These are phyloP conservation scores for Ophiocordyceps sinensis DNA, from an alignment of 2,329 filamentous ascomycete genomes.

Conservation along the genomic window DNA sequence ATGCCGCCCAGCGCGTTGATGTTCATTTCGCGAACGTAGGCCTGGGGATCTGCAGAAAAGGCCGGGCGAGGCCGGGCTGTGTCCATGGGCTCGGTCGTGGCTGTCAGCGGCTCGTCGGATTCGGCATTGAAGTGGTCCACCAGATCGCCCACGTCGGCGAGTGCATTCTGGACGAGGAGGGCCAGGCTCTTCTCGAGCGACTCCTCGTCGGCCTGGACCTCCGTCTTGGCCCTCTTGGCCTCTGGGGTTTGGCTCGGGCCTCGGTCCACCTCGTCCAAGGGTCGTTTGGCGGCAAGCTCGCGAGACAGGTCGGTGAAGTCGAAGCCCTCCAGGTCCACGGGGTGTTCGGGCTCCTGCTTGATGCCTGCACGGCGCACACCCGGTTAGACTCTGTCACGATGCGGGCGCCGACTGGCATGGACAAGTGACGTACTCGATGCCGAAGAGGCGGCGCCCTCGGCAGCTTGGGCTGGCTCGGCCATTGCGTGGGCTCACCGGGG, in stretches of 20 bases:
- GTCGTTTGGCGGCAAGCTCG: constrained; percentile 22
- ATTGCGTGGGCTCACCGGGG: constrained; percentile 11
- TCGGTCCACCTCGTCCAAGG: constrained; percentile 16
- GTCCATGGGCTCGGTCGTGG: constrained; percentile 18
- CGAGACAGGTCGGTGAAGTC: constrained; percentile 18
- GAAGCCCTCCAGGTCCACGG: constrained; percentile 15
- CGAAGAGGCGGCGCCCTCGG: constrained; percentile 18
- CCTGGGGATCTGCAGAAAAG: constrained; percentile 21
- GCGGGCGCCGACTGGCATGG: background rate
- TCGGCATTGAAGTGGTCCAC: constrained; percentile 17
- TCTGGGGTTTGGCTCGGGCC: constrained; percentile 13
- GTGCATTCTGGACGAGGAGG: constrained; percentile 24
- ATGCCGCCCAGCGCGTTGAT: constrained; percentile 24
- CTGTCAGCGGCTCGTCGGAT: constrained; percentile 2
- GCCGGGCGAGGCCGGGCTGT: constrained; percentile 13
- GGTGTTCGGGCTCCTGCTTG: constrained; percentile 23
- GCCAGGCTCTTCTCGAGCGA: constrained; percentile 21
- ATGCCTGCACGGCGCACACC: constrained; percentile 13
- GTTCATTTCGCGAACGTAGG: constrained; percentile 22
- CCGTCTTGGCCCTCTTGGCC: constrained; percentile 20
- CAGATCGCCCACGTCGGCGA: constrained; percentile 23
- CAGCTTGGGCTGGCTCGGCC: constrained; percentile 25
- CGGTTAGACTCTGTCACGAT: background rate
- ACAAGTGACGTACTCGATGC: constrained; percentile 3
- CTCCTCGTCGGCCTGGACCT: constrained; percentile 11